A percentile compares a stretch with the other conserved stretches of the same genome.
Conservation (phyloP, 768 basidiomycete genomes). For the Xerocomellus dryophilus region DNA sequence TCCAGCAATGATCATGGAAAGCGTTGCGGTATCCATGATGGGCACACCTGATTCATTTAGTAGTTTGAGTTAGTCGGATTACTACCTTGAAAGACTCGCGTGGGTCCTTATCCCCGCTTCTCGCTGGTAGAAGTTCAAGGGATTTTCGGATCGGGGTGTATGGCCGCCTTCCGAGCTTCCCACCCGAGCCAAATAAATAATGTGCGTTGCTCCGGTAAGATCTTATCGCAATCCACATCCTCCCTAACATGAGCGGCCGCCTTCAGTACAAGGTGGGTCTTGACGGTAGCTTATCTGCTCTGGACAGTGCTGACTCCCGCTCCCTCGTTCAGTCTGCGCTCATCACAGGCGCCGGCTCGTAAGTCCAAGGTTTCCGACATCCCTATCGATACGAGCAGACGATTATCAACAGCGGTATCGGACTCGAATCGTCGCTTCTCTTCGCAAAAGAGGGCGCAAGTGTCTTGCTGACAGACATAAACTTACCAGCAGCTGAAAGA, state of each 20-base stretch:
- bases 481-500: slow-evolving; percentile 66
- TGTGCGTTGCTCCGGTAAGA: background rate
- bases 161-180: background rate
- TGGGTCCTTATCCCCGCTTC: background rate
- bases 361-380: slow-evolving; percentile 31
- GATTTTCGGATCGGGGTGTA: background rate
- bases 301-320: slow-evolving; percentile 12
- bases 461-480: slow-evolving; percentile 87
- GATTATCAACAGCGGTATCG: slow-evolving; percentile 72
- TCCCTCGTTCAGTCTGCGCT: slow-evolving; percentile 51
- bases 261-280: slow-evolving; percentile 59
- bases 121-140: background rate
- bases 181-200: slow-evolving; percentile 5
- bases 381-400: slow-evolving; percentile 2
- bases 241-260: slow-evolving; percentile 55
- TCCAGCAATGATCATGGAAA: background rate
- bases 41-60: background rate
- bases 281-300: background rate
- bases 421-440: slow-evolving; percentile 90
- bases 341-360: slow-evolving; percentile 89
- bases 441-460: slow-evolving; percentile 96
- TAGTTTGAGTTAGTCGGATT: background rate
- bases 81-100: background rate
- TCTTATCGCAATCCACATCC: slow-evolving; percentile 1
- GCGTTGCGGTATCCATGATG: background rate